Percentiles rank a stretch among this genome's conserved stretches.
phyloP scores from a whole-genome alignment of 495 filamentous ascomycete genomes.

The Patellaria atrata region DNA sequence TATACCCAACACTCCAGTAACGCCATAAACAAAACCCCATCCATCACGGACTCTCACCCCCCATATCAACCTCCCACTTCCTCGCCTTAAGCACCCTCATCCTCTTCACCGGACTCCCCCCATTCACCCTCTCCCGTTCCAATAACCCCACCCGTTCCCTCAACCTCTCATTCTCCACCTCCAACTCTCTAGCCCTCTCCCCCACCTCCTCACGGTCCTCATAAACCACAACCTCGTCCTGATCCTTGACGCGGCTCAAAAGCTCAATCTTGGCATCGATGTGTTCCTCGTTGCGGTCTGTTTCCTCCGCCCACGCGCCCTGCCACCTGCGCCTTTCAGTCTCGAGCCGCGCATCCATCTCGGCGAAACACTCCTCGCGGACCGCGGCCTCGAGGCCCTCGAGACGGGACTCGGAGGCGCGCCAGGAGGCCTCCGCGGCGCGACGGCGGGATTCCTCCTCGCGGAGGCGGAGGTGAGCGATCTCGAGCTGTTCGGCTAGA shows the following conservation, averaged over 20 bases:
- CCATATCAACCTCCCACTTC: constrained; percentile 29
- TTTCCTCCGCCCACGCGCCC: constrained; percentile 52
- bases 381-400: constrained; percentile 67
- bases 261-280: constrained; percentile 85
- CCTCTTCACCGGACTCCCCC: constrained; percentile 28
- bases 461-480: constrained; percentile 37
- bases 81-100: constrained; percentile 29
- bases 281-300: constrained; percentile 57
- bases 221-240: constrained; percentile 16
- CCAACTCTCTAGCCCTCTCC: constrained; percentile 20
- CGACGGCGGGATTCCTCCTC: constrained; percentile 49
- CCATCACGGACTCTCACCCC: constrained; percentile 6
- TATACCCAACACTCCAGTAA: no score
- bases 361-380: constrained; percentile 74
- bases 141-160: constrained; percentile 19
- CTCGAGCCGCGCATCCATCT: constrained; percentile 68
- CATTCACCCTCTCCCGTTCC: constrained; percentile 22
- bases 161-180: constrained; percentile 26
- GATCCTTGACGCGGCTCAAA: constrained; percentile 52
- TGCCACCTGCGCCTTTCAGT: constrained; percentile 63
- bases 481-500: constrained; percentile 60
- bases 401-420: constrained; percentile 46
- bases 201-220: constrained; percentile 15
- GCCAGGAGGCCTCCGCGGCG: constrained; percentile 23
- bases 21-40: neutral